A percentile compares a stretch with the other conserved stretches of the same genome.
Evolutionary conservation across 2,329 filamentous ascomycete species (phyloP).

Genomic region (Colletotrichum theobromicola): DNA sequence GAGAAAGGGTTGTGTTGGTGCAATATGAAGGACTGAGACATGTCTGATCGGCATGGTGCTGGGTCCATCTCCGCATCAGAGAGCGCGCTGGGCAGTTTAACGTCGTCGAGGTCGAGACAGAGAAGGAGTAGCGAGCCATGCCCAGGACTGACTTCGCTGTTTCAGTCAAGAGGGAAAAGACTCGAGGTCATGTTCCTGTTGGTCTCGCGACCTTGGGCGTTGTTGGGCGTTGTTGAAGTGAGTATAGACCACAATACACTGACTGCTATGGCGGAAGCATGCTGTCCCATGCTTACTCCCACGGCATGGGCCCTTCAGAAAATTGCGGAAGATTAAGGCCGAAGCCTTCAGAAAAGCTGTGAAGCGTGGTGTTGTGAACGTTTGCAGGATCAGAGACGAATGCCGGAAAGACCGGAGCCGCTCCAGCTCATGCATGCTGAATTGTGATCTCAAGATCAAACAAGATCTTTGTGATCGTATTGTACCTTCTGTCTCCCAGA

Average conservation of each 20-base stretch:
- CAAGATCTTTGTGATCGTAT: background rate
- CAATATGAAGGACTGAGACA: background rate
- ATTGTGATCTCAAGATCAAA: background rate
- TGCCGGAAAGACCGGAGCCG: rapidly evolving
- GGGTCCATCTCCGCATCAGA: background rate
- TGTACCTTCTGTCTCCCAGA: background rate
- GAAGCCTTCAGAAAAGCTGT: background rate
- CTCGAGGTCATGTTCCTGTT: background rate
- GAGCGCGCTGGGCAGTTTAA: background rate
- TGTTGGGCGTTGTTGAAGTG: background rate
- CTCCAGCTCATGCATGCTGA: background rate
- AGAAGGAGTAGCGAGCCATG: background rate
- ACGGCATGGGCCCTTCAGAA: background rate
- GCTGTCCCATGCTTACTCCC: background rate
- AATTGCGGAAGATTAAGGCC: background rate
- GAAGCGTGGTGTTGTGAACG: background rate
- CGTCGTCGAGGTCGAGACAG: background rate
- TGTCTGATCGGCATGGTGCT: background rate
- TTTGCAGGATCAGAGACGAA: background rate
- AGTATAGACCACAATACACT: background rate
- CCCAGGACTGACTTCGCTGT: background rate
- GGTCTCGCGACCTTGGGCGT: background rate
- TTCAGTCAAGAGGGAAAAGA: background rate
- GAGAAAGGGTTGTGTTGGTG: background rate
- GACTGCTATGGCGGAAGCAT: background rate